Evolutionary conservation across 805 yeast species (phyloP), one percentile per base, ranked within the genome.

Genomic region (Cephaloascus albidus): DNA sequence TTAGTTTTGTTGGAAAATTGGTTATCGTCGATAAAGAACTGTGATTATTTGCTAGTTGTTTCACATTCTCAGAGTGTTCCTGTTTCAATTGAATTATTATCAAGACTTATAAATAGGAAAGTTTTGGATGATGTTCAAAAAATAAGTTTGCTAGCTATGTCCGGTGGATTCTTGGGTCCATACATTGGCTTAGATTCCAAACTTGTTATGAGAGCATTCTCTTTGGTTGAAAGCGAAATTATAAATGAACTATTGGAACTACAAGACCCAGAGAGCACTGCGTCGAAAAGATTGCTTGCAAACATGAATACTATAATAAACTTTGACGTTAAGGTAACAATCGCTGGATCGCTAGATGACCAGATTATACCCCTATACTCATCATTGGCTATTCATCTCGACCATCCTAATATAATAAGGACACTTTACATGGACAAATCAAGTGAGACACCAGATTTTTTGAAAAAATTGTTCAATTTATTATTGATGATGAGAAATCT

Each of bases 51-150:
- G 3, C 67, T 72, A 38, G 56, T 76, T 27, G 68, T 69, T 1
- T 68, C 80, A 0, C 73, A 70, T 42, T 74, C 76, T 15, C 76
- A 73, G 45, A 74, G 80, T 1, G 68, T 72, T 33, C 78, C 77
- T 2, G 67, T 76, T 15, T 57, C 74, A 1, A 60, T 72, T 2
- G 57, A 65, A 4, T 45, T 76, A 12, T 57, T 76, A n/a, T 68
- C 77, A 2, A 54, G 58, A 33, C 56, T 77, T 16, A 61, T 77
- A 15, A 54, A 60, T 4, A 42, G 52, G 20, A 45, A 51, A 18
- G 40, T 52, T 4, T 36, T 43, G 3, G 43, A 53, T 4, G 47
- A 45, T 8, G 39, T 50, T n/a, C 36, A 40, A 1, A 46, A 52
- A 18, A 26, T 61, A 3, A 68, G 68, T 0, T 38, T 65, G 4